Conservation (phyloP, 495 filamentous ascomycete genomes). For the Hypomontagnella submonticulosa region DNA sequence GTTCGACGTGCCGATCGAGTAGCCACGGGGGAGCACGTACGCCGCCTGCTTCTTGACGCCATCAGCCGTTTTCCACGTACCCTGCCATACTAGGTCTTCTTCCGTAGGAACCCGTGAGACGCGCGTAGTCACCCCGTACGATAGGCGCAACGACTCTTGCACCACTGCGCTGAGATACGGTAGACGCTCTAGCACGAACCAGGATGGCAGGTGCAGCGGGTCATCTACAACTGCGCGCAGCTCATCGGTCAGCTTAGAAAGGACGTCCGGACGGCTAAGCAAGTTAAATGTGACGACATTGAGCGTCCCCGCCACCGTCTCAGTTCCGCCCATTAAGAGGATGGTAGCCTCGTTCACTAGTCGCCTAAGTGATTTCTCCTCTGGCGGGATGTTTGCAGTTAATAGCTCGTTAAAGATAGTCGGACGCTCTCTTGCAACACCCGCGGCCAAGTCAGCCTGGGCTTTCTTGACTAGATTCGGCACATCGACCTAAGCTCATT, state of each 20-base stretch:
- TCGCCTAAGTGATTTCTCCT: too few species aligned
- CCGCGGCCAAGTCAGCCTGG: conserved; percentile 6
- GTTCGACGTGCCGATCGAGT: conserved; percentile 56
- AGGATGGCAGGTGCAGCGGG: too few species aligned
- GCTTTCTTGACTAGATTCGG: conserved; percentile 17
- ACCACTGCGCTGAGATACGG: too few species aligned
- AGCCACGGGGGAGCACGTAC: conserved; percentile 41
- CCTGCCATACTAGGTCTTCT: conserved; percentile 48
- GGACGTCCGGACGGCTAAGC: too few species aligned
- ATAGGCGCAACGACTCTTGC: neutral
- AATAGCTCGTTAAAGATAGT: conserved; percentile 14
- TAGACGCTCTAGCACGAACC: too few species aligned
- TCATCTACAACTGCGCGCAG: too few species aligned
- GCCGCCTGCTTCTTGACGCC: conserved; percentile 1
- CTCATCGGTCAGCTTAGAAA: too few species aligned
- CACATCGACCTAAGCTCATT: conserved; percentile 21
- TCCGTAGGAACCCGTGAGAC: conserved; percentile 40
- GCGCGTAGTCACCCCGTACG: conserved; percentile 15
- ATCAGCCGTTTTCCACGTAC: conserved; percentile 13
- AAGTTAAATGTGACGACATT: too few species aligned
- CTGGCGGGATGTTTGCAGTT: too few species aligned
- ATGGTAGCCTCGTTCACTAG: too few species aligned
- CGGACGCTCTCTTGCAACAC: conserved; percentile 1
- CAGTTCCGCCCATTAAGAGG: too few species aligned
- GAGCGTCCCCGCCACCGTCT: too few species aligned